phyloP scores from a whole-genome alignment of 805 yeast genomes.

The Groenewaldozyma salmanticensis region DNA sequence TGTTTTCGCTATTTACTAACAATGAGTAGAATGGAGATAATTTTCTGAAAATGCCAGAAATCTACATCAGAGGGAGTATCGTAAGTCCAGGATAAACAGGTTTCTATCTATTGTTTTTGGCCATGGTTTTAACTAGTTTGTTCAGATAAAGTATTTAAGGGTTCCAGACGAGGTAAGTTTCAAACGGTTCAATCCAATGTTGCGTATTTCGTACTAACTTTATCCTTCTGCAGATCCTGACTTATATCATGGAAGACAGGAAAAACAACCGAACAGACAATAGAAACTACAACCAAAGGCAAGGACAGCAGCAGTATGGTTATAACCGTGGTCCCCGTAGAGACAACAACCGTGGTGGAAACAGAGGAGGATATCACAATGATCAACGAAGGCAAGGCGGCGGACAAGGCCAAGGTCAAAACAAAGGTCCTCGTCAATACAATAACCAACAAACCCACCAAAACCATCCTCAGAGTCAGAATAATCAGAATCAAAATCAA shows the following conservation, averaged over 20 bases:
- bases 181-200: no score
- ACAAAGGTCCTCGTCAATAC: no score
- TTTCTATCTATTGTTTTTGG: not conserved
- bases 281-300: constrained; percentile 13
- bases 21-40: constrained; percentile 41
- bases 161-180: constrained; percentile 28
- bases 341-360: constrained; percentile 6
- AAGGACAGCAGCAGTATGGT: constrained; percentile 4
- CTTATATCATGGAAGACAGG: constrained; percentile 30
- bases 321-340: constrained; percentile 12
- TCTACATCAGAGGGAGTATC: constrained; percentile 78
- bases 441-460: no score
- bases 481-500: no score
- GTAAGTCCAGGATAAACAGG: constrained; percentile 36
- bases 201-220: not conserved
- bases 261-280: constrained; percentile 28
- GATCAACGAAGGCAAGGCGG: constrained; percentile 6
- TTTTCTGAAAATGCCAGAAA: constrained; percentile 56
- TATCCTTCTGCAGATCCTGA: constrained; percentile 19
- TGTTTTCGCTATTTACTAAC: not conserved
- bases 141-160: constrained; percentile 32
- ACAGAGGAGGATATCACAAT: constrained; percentile 9
- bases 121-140: not conserved
- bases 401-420: constrained; percentile 1
- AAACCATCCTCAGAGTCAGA: no score